Conservation (phyloP, 257 asterid genomes). For the Gynochthodes officinalis region DNA sequence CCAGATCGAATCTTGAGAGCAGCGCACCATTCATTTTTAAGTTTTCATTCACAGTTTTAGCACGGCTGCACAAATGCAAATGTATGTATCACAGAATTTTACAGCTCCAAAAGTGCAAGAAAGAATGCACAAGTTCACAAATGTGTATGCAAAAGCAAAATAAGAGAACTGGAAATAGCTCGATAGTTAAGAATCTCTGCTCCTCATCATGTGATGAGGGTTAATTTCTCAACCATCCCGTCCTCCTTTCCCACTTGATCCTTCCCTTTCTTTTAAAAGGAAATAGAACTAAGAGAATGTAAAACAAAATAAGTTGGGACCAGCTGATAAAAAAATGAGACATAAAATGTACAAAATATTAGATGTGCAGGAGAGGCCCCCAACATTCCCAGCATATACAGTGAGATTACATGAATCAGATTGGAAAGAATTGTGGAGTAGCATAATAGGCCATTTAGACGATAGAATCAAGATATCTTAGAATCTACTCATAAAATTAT, state of each 20-base stretch:
- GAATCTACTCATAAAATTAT: background rate
- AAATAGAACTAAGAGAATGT: background rate
- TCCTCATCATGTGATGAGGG: background rate
- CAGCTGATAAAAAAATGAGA: background rate
- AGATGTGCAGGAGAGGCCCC: background rate
- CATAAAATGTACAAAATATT: background rate
- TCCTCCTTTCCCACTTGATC: background rate
- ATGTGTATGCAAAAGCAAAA: background rate
- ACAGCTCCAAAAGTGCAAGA: background rate
- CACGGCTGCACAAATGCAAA: slow-evolving; percentile 62
- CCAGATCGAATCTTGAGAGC: slow-evolving; percentile 96
- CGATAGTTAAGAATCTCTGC: background rate
- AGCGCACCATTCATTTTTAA: slow-evolving; percentile 93
- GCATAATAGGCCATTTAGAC: background rate
- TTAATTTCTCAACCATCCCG: background rate
- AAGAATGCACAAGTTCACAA: background rate
- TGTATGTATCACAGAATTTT: background rate
- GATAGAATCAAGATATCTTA: too few relatives aligned
- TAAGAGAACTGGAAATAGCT: background rate
- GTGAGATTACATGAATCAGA: background rate
- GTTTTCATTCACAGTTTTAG: slow-evolving; percentile 98
- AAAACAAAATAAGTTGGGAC: background rate
- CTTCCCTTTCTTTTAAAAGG: background rate
- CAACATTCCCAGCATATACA: background rate
- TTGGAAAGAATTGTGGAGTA: background rate